Evolutionary conservation across 768 basidiomycete genomes (phyloP), one percentile per base, ranked within the genome.

Genomic region (Lepiota subincarnata): DNA sequence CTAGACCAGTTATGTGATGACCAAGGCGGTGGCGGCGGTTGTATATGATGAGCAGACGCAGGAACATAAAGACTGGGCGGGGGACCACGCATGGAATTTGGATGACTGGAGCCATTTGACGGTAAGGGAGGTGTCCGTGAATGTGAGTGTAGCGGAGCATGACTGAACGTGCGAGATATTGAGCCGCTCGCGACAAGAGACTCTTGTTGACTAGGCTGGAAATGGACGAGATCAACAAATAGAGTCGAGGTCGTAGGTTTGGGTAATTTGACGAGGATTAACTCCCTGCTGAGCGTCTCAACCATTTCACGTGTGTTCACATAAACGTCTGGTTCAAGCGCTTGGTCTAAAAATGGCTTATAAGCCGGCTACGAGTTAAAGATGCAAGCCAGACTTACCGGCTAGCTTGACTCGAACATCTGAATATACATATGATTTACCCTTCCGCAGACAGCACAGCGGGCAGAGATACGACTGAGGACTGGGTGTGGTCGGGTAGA

Each of bases 371-470:
- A 6, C 26, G 42, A 24, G 26, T 26, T 39, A 55, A 53, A 5
- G 26, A 46, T 16, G 13, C 57, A 47, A 51, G 50, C 73, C 77
- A 31, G 31, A 28, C 77, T 68, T 58, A 69, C 70, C 66, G 35
- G 62, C 46, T 19, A 86, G 79, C 57, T 79, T 79, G 6, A 92
- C 85, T 37, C 89, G 80, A 18, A 92, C 79, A 60, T 92, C 87
- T 0, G 88, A 87, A 62, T 83, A 85, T 22, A 78, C 78, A 61
- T 92, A 93, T 5, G 71, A 67, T 55, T 78, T 77, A 55, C 83
- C 86, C 72, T 87, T 90, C 47, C 87, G 80, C 59, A 91, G 66
- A 66, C 84, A 85, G 63, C 91, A 92, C 16, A 92, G 66, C 0
- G 90, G 90, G 61, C 91, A 92, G 55, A 88, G n/a, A 60, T 59